Evolutionary conservation across 225 moss, liverwort and hornwort genomes (phyloP).

Genomic region (Thuidium tamariscinum): DNA sequence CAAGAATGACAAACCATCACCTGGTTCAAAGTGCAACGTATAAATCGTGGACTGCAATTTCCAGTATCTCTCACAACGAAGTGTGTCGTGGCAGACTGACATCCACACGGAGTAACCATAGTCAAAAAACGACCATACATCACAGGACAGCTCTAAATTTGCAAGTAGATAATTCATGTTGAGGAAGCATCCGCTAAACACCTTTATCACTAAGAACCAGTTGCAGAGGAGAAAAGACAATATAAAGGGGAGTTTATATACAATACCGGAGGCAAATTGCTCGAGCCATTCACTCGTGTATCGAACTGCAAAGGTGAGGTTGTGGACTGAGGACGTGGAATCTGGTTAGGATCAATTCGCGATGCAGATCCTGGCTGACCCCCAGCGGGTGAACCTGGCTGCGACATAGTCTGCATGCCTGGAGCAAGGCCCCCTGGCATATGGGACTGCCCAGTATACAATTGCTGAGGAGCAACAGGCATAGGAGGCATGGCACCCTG

Average conservation of each 20-base stretch:
- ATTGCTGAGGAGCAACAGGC: slow-evolving; percentile 34
- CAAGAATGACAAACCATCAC: slow-evolving; percentile 14
- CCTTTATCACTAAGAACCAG: neutral
- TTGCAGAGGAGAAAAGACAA: neutral
- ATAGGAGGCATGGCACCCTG: slow-evolving; percentile 49
- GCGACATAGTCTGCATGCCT: slow-evolving; percentile 57
- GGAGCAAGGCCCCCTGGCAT: slow-evolving; percentile 54
- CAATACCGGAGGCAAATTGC: slow-evolving; percentile 82
- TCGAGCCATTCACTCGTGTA: slow-evolving; percentile 76
- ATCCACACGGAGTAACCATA: slow-evolving; percentile 5
- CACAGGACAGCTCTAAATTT: neutral
- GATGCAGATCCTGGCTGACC: slow-evolving; percentile 71
- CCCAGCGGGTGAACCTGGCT: slow-evolving; percentile 82
- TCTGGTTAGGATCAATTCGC: slow-evolving; percentile 97
- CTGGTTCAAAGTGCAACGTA: slow-evolving; percentile 95
- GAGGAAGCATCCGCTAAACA: neutral
- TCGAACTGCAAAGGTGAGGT: slow-evolving; percentile 63
- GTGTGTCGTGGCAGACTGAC: slow-evolving; percentile 73
- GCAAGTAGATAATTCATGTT: neutral
- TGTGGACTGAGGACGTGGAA: slow-evolving; percentile 84
- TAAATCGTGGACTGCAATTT: slow-evolving; percentile 89
- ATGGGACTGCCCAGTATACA: slow-evolving; percentile 52
- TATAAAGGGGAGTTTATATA: neutral
- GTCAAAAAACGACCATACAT: neutral
- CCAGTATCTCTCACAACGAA: slow-evolving; percentile 87